Percentiles rank a stretch among this genome's conserved stretches.
These are phyloP conservation scores for Ceratobasidium theobromae DNA, from an alignment of 1,284 basidiomycete species.

Conservation along the genomic window DNA sequence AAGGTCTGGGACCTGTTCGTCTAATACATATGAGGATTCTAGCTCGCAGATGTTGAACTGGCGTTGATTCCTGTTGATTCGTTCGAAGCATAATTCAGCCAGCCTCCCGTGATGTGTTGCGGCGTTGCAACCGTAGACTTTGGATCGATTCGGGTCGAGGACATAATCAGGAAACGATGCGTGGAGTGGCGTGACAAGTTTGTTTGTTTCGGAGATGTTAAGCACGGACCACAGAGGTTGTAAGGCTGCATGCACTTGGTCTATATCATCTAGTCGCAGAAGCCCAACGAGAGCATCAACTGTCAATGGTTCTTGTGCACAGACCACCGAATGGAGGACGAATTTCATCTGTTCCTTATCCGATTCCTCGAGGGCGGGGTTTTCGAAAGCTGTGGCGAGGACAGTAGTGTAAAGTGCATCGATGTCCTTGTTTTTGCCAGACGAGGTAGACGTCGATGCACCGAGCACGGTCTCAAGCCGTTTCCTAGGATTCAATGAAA, in stretches of 20 bases:
- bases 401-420: not conserved
- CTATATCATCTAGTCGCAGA: not conserved
- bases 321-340: not conserved
- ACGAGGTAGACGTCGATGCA: not conserved
- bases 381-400: not conserved
- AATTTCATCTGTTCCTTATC: not conserved
- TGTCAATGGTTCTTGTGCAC: slow-evolving; percentile 9
- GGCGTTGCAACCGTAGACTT: not conserved
- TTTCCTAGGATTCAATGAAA: not conserved
- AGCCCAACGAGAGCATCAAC: not conserved
- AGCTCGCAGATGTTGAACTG: slow-evolving; percentile 13
- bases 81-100: not conserved
- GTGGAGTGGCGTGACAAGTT: not conserved
- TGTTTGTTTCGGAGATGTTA: not conserved
- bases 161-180: not conserved
- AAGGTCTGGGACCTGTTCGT: not conserved
- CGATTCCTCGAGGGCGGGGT: not conserved
- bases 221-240: not conserved
- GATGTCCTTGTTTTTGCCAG: not conserved
- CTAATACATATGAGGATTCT: not conserved
- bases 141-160: not conserved
- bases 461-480: not conserved
- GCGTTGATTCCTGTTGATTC: not conserved
- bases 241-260: not conserved
- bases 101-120: not conserved